Evolutionary conservation across 306 rosid species (phyloP), one percentile per base, ranked within the genome.

Genomic region (Mimosa bimucronata): DNA sequence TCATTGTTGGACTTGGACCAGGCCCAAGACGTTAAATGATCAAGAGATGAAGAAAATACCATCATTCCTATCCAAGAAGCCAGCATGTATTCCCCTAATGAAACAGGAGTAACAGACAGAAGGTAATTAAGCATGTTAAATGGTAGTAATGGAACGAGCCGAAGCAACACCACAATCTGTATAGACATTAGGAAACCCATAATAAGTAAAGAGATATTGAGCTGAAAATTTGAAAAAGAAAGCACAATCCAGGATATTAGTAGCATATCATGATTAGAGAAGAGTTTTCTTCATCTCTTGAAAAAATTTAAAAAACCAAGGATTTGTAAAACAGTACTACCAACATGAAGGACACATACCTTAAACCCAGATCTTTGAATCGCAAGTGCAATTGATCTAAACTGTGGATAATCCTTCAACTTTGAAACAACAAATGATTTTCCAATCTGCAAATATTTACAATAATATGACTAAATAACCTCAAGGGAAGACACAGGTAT

Each of bases 61-160:
- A 94, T 92, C 97, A 94, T 94, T 86, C 98, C 98, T 75, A 94
- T 71, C 98, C 98, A 94, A 53, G 97, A 92, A 82, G 97, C 97
- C 80, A 94, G 88, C 92, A 91, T 83, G 88, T 92, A 94, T 69
- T 91, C 94, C 84, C 89, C 89, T 12, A 92, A 9, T 50, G 97
- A 84, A 89, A 94, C 94, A 77, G 97, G 97, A 73, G 98, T 94
- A 80, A 94, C 98, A 23, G 97, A 90, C 42, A 94, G 82, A 21
- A 94, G 94, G 87, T 94, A 94, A 82, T 94, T 94, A 82, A 92
- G 76, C 94, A 94, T 90, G 90, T 77, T 94, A 69, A 94, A 94
- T 29, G 98, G 98, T 34, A 94, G 95, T 25, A 94, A 82, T n/a
- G 98, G 98, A 83, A 92, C 98, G 81, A 94, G 97, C 77, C 97